Evolutionary conservation across 2,329 filamentous ascomycete species (phyloP), one percentile per base, ranked within the genome.

Genomic region (Aspergillus clavatus): DNA sequence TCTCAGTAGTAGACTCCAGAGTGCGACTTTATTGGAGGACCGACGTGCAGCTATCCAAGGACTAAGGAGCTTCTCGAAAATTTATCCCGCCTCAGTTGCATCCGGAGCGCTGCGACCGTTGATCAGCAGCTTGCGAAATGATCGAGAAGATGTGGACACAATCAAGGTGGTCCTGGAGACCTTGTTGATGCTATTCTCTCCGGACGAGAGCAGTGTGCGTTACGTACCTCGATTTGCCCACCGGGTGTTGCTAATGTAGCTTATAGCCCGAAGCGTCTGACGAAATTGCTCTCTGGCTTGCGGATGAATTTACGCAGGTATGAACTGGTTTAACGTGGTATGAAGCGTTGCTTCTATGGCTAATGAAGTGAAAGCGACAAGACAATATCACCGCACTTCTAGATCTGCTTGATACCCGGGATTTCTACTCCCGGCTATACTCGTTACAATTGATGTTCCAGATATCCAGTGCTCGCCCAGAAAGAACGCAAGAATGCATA

Each of bases 121-220:
- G 45, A 97, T 98, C 55, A 82, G 81, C 10, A 89, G 87, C 58
- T 72, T 98, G 42, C 82, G 82, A 55, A 89, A 89, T 63, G 93
- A 98, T 78, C 82, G 82, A 48, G 88, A 95, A 64, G 93, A 98
- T 77, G 86, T 95, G 46, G 93, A 98, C 67, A 98, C 94, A 4
- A 86, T 95, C 64, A 95, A 96, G 71, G 82, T 95, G 46, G 87
- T 95, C 50, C 77, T 98, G 53, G 93, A 98, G 78, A 98, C 94
- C 36, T 74, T 98, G 59, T 75, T 97, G 65, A 91, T 94, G 83
- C 82, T 98, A 31, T 97, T 97, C 69, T 81, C 80, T 55, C 82
- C 81, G 5, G 79, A 84, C 61, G 75, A 77, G 59, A 72, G 72
- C 39, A 83, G 81, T 60, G 77, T 80, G 53, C 52, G 77, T 73